Evolutionary conservation across 495 filamentous ascomycete genomes (phyloP).

Genomic region (Neurospora terricola): DNA sequence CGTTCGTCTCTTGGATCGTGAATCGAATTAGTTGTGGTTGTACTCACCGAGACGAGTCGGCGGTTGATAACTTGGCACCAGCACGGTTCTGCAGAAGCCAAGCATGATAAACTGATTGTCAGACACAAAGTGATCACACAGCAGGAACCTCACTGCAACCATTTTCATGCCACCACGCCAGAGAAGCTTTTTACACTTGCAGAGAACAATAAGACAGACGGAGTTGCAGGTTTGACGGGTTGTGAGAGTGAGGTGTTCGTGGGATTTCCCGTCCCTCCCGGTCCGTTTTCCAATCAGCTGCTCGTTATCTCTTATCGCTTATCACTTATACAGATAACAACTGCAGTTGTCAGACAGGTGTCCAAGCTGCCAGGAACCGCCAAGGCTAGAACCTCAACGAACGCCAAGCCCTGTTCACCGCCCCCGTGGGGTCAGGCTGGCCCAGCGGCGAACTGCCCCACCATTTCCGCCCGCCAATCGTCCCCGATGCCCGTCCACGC

Average conservation of each 20-base stretch:
- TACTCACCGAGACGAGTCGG: not conserved
- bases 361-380: not conserved
- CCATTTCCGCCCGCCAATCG: not conserved
- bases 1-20: not conserved
- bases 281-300: too few relatives aligned
- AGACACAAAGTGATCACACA: not conserved
- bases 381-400: not conserved
- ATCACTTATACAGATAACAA: not conserved
- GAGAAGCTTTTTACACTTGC: not conserved
- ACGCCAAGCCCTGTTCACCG: not conserved
- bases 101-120: not conserved
- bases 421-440: not conserved
- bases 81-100: not conserved
- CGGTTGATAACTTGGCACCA: not conserved
- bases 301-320: not conserved
- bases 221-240: not conserved
- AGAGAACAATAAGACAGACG: not conserved
- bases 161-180: not conserved
- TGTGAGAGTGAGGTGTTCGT: not conserved
- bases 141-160: not conserved
- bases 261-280: not conserved
- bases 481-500: not conserved
- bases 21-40: not conserved
- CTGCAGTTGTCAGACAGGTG: not conserved
- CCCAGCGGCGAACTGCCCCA: not conserved